A percentile compares a stretch with the other conserved stretches of the same genome.
Conservation (phyloP, 2,329 filamentous ascomycete genomes). For the Ascochyta rabiei region DNA sequence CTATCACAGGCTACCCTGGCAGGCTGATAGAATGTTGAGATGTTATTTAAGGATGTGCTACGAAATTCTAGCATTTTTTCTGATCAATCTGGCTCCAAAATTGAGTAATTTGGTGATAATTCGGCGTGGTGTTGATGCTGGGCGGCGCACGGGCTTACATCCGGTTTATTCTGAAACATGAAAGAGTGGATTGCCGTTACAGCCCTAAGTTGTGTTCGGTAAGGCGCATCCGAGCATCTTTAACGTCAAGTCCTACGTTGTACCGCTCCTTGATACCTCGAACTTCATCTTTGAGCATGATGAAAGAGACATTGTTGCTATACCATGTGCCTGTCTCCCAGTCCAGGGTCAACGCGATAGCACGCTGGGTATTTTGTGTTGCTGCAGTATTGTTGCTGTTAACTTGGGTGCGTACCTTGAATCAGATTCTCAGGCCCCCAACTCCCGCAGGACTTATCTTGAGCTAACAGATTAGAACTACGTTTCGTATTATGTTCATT, state of each 20-base stretch:
- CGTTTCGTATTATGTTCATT: neutral
- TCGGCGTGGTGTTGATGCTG: too few species aligned
- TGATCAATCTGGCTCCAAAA: too few species aligned
- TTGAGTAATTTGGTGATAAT: too few species aligned
- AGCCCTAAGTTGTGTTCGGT: neutral
- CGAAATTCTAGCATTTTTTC: too few species aligned
- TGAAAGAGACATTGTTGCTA: slow-evolving; percentile 8
- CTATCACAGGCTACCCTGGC: too few species aligned
- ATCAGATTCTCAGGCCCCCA: neutral
- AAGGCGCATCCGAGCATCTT: slow-evolving; percentile 8
- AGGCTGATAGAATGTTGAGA: too few species aligned
- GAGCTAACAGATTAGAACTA: neutral
- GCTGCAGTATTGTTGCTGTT: slow-evolving; percentile 4
- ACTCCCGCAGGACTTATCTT: too few species aligned
- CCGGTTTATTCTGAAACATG: too few species aligned
- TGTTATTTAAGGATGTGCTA: too few species aligned
- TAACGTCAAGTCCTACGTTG: neutral
- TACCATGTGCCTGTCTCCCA: neutral
- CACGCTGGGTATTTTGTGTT: slow-evolving; percentile 7
- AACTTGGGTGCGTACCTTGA: slow-evolving; percentile 4
- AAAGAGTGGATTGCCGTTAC: slow-evolving; percentile 3
- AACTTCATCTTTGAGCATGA: neutral
- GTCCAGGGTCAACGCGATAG: neutral
- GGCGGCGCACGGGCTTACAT: too few species aligned
- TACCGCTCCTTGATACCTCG: too few species aligned